Evolutionary conservation across 202 grass and related monocot species (phyloP).

Genomic region (Setaria italica): DNA sequence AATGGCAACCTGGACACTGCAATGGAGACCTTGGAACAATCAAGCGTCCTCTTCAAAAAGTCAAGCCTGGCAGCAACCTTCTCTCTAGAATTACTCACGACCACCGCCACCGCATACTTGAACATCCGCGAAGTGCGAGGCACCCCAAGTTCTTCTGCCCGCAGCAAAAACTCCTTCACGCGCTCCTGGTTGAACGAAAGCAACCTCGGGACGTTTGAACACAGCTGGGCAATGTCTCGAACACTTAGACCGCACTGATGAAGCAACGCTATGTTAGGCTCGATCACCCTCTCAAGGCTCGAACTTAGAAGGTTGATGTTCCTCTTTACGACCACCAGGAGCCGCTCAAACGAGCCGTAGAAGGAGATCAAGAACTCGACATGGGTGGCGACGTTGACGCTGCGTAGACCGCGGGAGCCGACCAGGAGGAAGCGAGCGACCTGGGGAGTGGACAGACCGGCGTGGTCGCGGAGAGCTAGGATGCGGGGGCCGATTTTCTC

Average conservation of each 20-base stretch:
- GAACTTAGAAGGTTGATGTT: neutral
- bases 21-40: neutral
- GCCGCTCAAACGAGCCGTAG: too few species aligned
- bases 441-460: conserved; percentile 9
- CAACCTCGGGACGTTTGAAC: neutral
- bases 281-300: neutral
- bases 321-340: neutral
- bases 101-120: neutral
- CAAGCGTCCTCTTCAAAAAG: neutral
- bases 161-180: neutral
- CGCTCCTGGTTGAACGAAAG: neutral
- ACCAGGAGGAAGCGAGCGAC: conserved; percentile 33
- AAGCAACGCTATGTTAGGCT: conserved; percentile 35
- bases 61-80: conserved; percentile 11
- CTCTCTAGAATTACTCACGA: neutral
- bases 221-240: conserved; percentile 29
- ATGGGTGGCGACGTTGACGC: neutral
- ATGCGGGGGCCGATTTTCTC: conserved; percentile 21
- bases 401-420: neutral
- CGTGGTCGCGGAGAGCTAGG: conserved; percentile 13
- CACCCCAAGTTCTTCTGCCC: conserved; percentile 19
- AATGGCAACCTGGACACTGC: neutral
- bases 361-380: neutral
- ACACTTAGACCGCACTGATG: conserved; percentile 35
- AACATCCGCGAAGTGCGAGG: neutral